Base-by-base conservation (phyloP, 2,329 filamentous ascomycete species). In the Scytalidium sp. region DNA sequence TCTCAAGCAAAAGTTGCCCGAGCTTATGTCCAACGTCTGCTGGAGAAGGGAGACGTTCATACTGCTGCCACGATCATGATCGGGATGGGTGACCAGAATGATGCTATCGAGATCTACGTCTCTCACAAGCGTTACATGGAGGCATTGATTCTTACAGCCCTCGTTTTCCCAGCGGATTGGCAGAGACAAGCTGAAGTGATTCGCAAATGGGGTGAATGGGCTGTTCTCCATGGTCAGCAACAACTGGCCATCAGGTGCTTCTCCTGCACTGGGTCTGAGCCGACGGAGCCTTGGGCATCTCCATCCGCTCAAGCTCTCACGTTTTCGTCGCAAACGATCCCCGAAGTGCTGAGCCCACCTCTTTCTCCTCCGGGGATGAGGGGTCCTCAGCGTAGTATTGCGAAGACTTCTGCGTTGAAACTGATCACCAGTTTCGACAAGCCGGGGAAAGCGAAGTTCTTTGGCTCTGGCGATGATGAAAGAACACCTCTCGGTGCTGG, bases 41-140 rank as follows among this genome's bases (percentile, higher is more conserved):
- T 99, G 1, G 91, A 95, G 67, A 89, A 86, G 55, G 91, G 90
- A 22, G 94, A 99, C 60, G 76, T 97, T 2, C 92, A 99, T 64
- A 90, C 90, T 1, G 91, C 94, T 4, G 92, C 91, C 17, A 93
- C 93, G 0, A 93, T 97, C 54, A 83, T 99, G 68, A 83, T 99
- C 27, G 91, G 92, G 13, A 84, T 99, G 69, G 92, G 92, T 2
- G 93, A 97, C 64, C 78, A 89, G 59, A 93, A 95, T 56, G 93
- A 99, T 66, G 94, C 94, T 1, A 92, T 99, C 52, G 94, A 99
- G 68, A 87, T 97, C 23, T 99, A 99, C 61, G 83, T 96, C 25
- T 96, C 92, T 10, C 90, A 94, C 56, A 90, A 87, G 67, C 85
- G 86, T 61, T 96, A 87, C 66, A 88, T 99, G 86, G 94, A 99